A percentile compares a stretch with the other conserved stretches of the same genome.
phyloP scores from a whole-genome alignment of 345 rosid genomes.

The Melaleuca quinquenervia region DNA sequence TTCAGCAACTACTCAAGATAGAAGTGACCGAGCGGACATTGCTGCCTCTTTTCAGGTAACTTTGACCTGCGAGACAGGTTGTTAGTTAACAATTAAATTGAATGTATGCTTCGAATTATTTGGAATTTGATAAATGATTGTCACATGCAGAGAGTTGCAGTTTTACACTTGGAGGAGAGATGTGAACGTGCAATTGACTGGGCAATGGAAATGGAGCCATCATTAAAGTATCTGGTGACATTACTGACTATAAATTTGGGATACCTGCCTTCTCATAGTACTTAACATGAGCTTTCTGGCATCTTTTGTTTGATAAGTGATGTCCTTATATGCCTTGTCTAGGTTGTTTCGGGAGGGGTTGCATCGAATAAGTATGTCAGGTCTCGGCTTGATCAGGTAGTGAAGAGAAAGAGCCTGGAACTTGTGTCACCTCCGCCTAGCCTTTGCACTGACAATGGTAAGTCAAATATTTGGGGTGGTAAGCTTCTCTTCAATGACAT shows the following conservation, averaged over 20 bases:
- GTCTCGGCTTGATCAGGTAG: slow-evolving; percentile 48
- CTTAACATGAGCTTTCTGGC: neutral
- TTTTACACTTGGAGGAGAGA: slow-evolving; percentile 86
- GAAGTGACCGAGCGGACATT: slow-evolving; percentile 75
- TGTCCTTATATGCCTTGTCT: neutral
- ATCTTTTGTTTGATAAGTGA: neutral
- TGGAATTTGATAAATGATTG: neutral
- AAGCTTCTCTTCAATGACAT: neutral
- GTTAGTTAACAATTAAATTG: neutral
- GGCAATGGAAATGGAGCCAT: slow-evolving; percentile 85
- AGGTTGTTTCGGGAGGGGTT: slow-evolving; percentile 97
- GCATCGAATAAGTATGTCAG: slow-evolving; percentile 87
- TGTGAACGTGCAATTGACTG: slow-evolving; percentile 88
- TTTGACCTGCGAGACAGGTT: neutral
- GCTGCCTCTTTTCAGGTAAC: slow-evolving; percentile 95
- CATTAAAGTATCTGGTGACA: slow-evolving; percentile 61
- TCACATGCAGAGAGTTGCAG: slow-evolving; percentile 72
- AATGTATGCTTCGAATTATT: neutral
- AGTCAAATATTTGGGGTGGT: neutral
- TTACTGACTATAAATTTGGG: neutral
- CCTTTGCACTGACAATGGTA: slow-evolving; percentile 96
- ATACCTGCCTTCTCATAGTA: neutral
- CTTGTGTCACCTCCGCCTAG: slow-evolving; percentile 84
- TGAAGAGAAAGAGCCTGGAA: slow-evolving; percentile 48
- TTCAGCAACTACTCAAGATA: slow-evolving; percentile 53